These are phyloP conservation scores for Microglena sp. DNA, from an alignment of 139 green algal genomes.

Conservation along the genomic window DNA sequence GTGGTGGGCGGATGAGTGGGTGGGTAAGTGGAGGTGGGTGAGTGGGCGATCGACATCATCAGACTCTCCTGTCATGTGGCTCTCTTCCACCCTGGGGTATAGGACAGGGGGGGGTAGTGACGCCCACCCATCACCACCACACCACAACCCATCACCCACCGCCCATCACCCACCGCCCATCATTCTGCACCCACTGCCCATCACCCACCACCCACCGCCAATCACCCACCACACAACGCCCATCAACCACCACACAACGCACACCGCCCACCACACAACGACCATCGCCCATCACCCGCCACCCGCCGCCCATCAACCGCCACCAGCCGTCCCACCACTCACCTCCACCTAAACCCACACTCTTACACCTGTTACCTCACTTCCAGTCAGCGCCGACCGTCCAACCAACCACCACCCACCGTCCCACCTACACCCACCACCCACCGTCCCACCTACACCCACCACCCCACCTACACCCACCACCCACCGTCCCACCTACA, in stretches of 20 bases:
- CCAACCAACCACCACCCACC: background rate
- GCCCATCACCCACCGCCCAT: background rate
- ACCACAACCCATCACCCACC: background rate
- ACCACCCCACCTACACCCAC: background rate
- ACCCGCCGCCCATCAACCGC: too few species aligned
- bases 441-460: background rate
- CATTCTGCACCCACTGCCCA: background rate
- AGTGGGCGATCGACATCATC: slow-evolving; percentile 52
- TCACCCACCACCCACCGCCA: background rate
- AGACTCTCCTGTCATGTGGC: slow-evolving; percentile 64
- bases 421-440: background rate
- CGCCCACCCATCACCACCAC: background rate
- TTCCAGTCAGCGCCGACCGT: too few species aligned
- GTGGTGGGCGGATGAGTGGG: background rate
- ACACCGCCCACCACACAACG: background rate
- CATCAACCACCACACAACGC: background rate
- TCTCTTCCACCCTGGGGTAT: slow-evolving; percentile 64
- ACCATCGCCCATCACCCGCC: background rate
- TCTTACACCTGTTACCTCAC: too few species aligned
- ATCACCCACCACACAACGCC: background rate
- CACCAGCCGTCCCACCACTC: too few species aligned
- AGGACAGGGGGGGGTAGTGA: background rate
- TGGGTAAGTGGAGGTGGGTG: too few species aligned
- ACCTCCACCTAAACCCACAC: background rate
- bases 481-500: background rate